Percentiles rank a stretch among this genome's conserved stretches.
phyloP scores from a whole-genome alignment of 352 stramenopile genomes.

The Globisporangium cylindrosporum region DNA sequence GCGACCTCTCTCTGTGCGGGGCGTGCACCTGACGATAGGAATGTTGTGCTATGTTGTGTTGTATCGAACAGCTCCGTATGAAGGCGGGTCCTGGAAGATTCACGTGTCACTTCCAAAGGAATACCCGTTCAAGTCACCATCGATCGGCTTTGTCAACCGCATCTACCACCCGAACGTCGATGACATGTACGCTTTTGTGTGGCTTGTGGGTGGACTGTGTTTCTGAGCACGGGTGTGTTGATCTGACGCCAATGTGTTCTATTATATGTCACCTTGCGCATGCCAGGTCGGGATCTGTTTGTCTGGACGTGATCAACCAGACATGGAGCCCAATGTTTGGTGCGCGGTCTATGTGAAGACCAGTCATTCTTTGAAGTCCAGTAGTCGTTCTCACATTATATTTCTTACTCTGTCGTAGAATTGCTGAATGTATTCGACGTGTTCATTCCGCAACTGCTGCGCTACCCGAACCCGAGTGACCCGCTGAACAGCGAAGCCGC shows the following conservation, averaged over 20 bases:
- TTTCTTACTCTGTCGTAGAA: conserved; percentile 41
- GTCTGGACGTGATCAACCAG: conserved; percentile 94
- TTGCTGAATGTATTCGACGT: conserved; percentile 93
- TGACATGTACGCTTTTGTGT: conserved; percentile 65
- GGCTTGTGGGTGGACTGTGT: neutral
- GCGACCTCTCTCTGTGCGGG: neutral
- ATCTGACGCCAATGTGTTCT: neutral
- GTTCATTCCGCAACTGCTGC: conserved; percentile 92
- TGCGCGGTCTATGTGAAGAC: conserved; percentile 21
- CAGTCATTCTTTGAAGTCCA: neutral
- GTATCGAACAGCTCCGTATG: conserved; percentile 70
- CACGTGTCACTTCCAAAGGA: conserved; percentile 91
- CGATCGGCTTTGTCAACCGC: conserved; percentile 91
- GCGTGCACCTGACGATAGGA: neutral
- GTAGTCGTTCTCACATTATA: neutral
- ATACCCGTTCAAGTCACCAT: conserved; percentile 93
- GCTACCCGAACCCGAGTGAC: conserved; percentile 91
- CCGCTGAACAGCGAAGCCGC: conserved; percentile 90
- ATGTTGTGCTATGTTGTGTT: neutral
- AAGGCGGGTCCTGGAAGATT: conserved; percentile 92
- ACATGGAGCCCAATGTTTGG: conserved; percentile 94
- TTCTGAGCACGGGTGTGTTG: conserved; percentile 4
- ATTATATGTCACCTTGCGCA: neutral
- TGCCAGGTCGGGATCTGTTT: conserved; percentile 88
- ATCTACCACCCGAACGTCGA: conserved; percentile 95